Percentiles rank a stretch among this genome's conserved stretches.
Conservation (phyloP, 257 asterid genomes). For the Capsicum rhomboideum region DNA sequence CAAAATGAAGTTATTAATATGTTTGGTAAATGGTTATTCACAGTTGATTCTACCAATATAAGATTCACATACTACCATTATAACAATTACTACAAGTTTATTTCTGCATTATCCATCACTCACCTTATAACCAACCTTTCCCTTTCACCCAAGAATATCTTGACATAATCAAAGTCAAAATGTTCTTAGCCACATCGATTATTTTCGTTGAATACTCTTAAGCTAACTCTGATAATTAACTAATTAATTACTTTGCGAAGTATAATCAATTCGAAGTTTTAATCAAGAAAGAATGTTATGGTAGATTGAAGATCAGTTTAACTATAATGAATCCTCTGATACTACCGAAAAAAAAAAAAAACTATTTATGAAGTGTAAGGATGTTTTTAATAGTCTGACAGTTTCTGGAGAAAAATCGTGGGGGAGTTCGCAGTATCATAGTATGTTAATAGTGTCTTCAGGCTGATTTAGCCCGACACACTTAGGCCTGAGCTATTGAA, state of each 20-base stretch:
- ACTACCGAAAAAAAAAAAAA: neutral
- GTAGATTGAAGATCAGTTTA: neutral
- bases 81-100: too few relatives aligned
- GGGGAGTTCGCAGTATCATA: neutral
- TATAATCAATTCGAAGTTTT: neutral
- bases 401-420: too few relatives aligned
- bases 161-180: constrained; percentile 12
- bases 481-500: too few relatives aligned
- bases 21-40: neutral
- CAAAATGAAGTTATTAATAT: neutral
- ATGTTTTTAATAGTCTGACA: too few relatives aligned
- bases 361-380: too few relatives aligned
- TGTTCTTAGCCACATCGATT: neutral
- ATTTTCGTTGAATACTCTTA: neutral
- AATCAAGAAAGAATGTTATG: neutral
- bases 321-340: neutral
- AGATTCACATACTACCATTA: too few relatives aligned
- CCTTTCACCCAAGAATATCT: too few relatives aligned
- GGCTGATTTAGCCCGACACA: too few relatives aligned
- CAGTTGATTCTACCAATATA: too few relatives aligned
- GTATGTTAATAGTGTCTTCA: too few relatives aligned
- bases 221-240: neutral
- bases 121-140: too few relatives aligned
- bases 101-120: too few relatives aligned
- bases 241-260: neutral